Base-by-base conservation (phyloP, 2,329 filamentous ascomycete species). In the Verticillium dahliae region DNA sequence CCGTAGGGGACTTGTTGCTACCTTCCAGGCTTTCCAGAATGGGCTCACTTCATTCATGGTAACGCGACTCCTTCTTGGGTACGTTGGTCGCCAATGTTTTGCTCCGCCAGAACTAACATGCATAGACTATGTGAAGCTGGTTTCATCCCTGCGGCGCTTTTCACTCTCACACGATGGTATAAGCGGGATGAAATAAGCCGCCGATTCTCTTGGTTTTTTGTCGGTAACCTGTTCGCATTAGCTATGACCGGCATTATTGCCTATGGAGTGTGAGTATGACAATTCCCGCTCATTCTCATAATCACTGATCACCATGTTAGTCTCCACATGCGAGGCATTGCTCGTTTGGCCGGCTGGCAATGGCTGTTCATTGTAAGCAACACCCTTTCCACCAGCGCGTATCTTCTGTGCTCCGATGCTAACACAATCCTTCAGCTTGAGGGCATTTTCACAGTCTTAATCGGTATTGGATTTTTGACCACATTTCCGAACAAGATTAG, bases 121-220 rank as follows among this genome's bases (percentile, higher is more conserved):
- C 6, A 3, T 6, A 58, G 62, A n/a, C 58, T 64, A 5, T 62
- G 60, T 10, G 78, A 80, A 61, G 74, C 75, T 1, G 78, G 77
- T 1, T 79, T 79, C 62, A 81, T 80, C 56, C 79, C 78, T 2
- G 79, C 76, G 1, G 76, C 77, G 4, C 69, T 81, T 1, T 81
- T 75, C 68, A 80, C 79, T 0, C 73, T 81, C 1, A 80, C 78
- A 0, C 71, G 74, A 2, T 81, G 78, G 78, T 81, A 81, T 62
- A 81, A 78, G 39, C 72, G 73, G 3, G 71, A 74, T 6, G 78
- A 81, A 62, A 80, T 75, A 0, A 78, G 75, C 58, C 79, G 78
- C 65, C 69, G 79, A 1, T 78, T 81, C 59, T 74, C 76, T 11
- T 72, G 70, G 61, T 81, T 76, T 65, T 80, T 79, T 59, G 72